These are phyloP conservation scores for Jackrogersella multiformis DNA, from an alignment of 495 filamentous ascomycete genomes.

Conservation along the genomic window DNA sequence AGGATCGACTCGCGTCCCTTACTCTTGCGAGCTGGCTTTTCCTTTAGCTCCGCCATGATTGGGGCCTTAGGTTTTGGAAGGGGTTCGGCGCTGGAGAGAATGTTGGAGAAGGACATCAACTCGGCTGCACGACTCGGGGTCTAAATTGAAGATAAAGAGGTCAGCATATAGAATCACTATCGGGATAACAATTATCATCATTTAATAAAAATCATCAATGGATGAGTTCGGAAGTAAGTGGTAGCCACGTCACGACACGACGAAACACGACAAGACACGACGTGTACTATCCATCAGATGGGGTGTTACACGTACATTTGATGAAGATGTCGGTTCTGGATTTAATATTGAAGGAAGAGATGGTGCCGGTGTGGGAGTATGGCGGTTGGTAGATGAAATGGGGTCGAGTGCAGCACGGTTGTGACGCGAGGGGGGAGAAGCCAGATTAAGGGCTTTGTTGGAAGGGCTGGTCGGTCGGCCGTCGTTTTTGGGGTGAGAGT, in stretches of 20 bases:
- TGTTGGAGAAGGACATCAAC: conserved; percentile 92
- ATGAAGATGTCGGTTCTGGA: conserved; percentile 53
- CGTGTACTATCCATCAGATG: no score
- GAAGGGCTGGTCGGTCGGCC: conserved; percentile 63
- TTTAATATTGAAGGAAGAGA: conserved; percentile 54
- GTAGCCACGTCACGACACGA: no score
- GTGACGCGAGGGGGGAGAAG: conserved; percentile 54
- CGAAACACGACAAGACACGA: no score
- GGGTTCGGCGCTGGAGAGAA: conserved; percentile 79
- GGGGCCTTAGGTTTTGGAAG: conserved; percentile 58
- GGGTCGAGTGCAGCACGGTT: conserved; percentile 52
- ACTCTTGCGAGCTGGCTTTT: conserved; percentile 51
- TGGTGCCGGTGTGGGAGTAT: conserved; percentile 56
- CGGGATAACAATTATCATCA: neutral
- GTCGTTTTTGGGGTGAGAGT: conserved; percentile 62
- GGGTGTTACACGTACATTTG: conserved; percentile 52
- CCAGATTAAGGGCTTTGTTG: conserved; percentile 61
- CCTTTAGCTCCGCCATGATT: conserved; percentile 46
- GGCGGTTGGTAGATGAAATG: conserved; percentile 53
- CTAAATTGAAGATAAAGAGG: conserved; percentile 47
- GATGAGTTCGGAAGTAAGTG: conserved; percentile 36
- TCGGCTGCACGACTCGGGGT: conserved; percentile 74
- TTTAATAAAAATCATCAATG: conserved; percentile 24
- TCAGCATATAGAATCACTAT: conserved; percentile 25
- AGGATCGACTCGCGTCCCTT: conserved; percentile 56